Base-by-base conservation (phyloP, 495 filamentous ascomycete species). In the Pyronema domesticum region DNA sequence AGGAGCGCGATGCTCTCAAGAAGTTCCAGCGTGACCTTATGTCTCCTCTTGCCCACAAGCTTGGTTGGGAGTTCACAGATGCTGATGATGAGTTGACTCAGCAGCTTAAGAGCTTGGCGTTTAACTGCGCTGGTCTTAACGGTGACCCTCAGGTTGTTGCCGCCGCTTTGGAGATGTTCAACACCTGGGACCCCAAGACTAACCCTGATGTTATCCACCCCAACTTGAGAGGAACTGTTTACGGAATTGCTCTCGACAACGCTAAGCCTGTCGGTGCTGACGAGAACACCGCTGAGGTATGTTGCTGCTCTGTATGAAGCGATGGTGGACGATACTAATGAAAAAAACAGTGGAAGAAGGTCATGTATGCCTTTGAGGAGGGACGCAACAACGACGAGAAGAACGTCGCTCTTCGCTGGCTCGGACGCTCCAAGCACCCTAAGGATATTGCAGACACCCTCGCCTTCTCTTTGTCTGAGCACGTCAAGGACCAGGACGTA, bases 381-480 rank as follows among this genome's bases (percentile, higher is more conserved):
- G 87, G 85, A n/a, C 78, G 74, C 48, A 94, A 84, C 67, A 83
- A 81, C 47, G 89, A 95, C 64, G 89, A 96, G 74, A 85, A 89
- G 68, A 94, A 93, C 64, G 91, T 87, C n/a, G 88, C 89, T 0
- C 77, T 98, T 36, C 85, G 91, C 58, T 79, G 78, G 56, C 75
- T 98, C 7, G 89, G 91, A 46, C 78, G 86, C 50, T 79, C 86
- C 34, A 81, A 83, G 58, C 72, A 81, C 44, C 79, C 84, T 11
- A 76, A 80, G 49, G 79, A 95, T 46, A 89, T 95, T 69, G 68
- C 86, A 67, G 78, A 80, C 53, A 89, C 88, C 1, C 76, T 98
- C 14, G 73, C 69, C 7, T 71, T 94, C 36, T 78, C 88, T 43
- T 74, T 85, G 55, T 78, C 80, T 68, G 76, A 80, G 40, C 83